A percentile compares a stretch with the other conserved stretches of the same genome.
These are phyloP conservation scores for Calonectria hongkongensis DNA, from an alignment of 2,329 filamentous ascomycete genomes.

Conservation along the genomic window DNA sequence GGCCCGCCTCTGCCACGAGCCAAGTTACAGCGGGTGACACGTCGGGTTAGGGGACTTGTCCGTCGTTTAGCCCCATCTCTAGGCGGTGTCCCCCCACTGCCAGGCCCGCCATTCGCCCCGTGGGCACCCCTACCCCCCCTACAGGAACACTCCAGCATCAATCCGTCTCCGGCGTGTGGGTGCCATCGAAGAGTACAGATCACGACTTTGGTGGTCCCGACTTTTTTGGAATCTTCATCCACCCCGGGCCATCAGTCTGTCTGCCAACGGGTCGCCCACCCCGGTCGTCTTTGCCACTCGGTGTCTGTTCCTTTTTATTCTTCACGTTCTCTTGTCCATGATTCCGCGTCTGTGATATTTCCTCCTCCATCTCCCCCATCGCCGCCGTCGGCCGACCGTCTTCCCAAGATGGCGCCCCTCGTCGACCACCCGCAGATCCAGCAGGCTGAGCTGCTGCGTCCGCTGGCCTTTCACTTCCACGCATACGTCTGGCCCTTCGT, in stretches of 20 bases:
- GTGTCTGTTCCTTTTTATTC: not conserved
- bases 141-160: conserved; percentile 37
- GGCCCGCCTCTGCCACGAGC: conserved; percentile 31
- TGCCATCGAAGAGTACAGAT: conserved; percentile 55
- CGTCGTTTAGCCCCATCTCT: conserved; percentile 12
- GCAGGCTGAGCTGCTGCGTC: conserved; percentile 90
- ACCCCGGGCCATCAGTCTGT: conserved; percentile 37
- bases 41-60: conserved; percentile 15
- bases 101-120: conserved; percentile 22
- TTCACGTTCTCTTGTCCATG: conserved; percentile 31
- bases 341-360: conserved; percentile 28
- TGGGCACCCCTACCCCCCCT: not conserved
- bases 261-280: conserved; percentile 23
- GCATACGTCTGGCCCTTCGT: conserved; percentile 95
- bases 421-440: conserved; percentile 95
- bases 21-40: conserved; percentile 28
- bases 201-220: conserved; percentile 46
- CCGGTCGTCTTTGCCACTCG: conserved; percentile 18
- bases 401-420: conserved; percentile 80
- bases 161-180: conserved; percentile 38
- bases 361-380: conserved; percentile 11
- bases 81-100: conserved; percentile 16
- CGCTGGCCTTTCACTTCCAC: conserved; percentile 87
- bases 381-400: conserved; percentile 31
- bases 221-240: conserved; percentile 27